Base-by-base conservation (phyloP, 106 monocot genomes). In the Allium fistulosum region DNA sequence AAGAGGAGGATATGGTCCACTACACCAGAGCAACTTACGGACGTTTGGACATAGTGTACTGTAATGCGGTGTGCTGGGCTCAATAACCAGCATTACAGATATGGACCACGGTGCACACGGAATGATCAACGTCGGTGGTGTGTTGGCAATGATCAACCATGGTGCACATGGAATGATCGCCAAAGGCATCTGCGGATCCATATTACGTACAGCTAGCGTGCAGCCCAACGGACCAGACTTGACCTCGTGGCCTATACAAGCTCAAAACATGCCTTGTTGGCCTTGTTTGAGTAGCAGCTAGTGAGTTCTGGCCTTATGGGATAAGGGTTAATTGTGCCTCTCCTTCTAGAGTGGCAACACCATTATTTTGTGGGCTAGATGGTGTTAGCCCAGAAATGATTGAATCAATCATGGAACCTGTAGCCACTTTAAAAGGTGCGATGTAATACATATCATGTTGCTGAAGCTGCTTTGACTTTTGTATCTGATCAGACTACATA, bases 181-280 rank as follows among this genome's bases (percentile, higher is more conserved):
- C 62, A 49, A 67, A 11, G 49, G 65, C 10, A 22, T 46, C 22
- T 12, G 65, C 28, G 84, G 84, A 28, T 80, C 80, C 10, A 80
- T 84, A 49, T 11, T 84, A 1, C 74, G 71, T 74, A 77, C 74
- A 7, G 76, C 77, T 6, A 80, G 80, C 61, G 77, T 79, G 49
- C 73, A 28, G 64, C 18, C 4, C 2, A 17, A 6, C 48, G 9
- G 6, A 79, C 53, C 0, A 74, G 80, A 13, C 10, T 61, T 16
- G 67, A 58, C 1, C 17, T 63, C 3, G 53, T 26, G 16, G 55
- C 66, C 4, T 84, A 84, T 71, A 71, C 66, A n/a, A 63, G 61
- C 8, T 56, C 84, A 13, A 84, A 84, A 59, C 77, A 80, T 77
- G 84, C n/a, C n/a, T n/a, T n/a, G n/a, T n/a, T n/a, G n/a, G n/a